A percentile compares a stretch with the other conserved stretches of the same genome.
Evolutionary conservation across 148 eudicot species (phyloP).

Genomic region (Nepenthes gracilis): DNA sequence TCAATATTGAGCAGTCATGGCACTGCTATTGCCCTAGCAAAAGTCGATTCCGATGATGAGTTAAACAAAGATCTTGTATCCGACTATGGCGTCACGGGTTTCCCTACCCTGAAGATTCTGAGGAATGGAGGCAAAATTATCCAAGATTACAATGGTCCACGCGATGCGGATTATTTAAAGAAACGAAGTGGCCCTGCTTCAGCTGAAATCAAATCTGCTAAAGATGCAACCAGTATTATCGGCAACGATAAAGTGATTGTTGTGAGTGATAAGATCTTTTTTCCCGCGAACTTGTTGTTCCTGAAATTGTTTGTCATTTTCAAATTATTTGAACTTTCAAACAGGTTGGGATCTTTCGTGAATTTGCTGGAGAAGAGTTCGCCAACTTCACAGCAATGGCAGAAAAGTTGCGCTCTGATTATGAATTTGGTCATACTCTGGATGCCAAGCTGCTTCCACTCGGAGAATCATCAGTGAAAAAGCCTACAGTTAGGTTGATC

Average conservation of each 20-base stretch:
- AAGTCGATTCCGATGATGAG: slow-evolving; percentile 55
- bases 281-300: not conserved
- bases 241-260: slow-evolving; percentile 41
- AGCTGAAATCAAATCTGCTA: slow-evolving; percentile 37
- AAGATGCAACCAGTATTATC: slow-evolving; percentile 27
- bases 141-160: slow-evolving; percentile 68
- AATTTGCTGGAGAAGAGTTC: slow-evolving; percentile 60
- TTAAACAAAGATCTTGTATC: slow-evolving; percentile 37
- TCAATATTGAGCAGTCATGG: slow-evolving; percentile 33
- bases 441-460: slow-evolving; percentile 58
- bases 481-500: slow-evolving; percentile 40
- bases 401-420: slow-evolving; percentile 51
- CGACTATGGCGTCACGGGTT: slow-evolving; percentile 35
- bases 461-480: slow-evolving; percentile 44
- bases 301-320: not conserved
- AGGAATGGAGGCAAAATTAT: slow-evolving; percentile 47
- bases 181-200: slow-evolving; percentile 68
- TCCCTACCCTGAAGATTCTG: slow-evolving; percentile 55
- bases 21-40: slow-evolving; percentile 47
- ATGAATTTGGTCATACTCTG: slow-evolving; percentile 54
- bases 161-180: slow-evolving; percentile 55
- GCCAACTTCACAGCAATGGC: slow-evolving; percentile 42
- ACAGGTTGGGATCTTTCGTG: slow-evolving; percentile 63
- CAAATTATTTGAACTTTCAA: not conserved
- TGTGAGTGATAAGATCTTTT: slow-evolving; percentile 21